These are phyloP conservation scores for Herpetomonas muscarum DNA, from an alignment of 208 protist species.

Conservation along the genomic window DNA sequence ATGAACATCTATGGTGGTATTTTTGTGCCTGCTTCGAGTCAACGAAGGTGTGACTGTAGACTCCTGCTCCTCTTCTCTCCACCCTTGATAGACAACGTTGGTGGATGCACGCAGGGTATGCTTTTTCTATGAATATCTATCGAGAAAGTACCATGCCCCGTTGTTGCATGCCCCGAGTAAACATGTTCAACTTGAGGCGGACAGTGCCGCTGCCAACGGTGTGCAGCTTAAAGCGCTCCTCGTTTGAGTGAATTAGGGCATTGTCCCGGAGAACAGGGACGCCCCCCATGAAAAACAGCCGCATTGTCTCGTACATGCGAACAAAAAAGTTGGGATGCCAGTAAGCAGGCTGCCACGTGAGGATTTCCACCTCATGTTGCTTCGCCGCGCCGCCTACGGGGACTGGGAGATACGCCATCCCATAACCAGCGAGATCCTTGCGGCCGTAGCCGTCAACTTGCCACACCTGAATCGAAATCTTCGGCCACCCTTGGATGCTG, in stretches of 20 bases:
- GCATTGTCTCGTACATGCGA: slow-evolving; percentile 55
- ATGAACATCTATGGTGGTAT: no score
- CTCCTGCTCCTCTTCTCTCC: no score
- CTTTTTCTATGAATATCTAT: no score
- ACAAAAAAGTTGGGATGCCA: slow-evolving; percentile 69
- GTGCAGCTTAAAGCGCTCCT: slow-evolving; percentile 80
- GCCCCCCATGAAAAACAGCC: slow-evolving; percentile 68
- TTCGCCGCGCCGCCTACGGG: slow-evolving; percentile 17
- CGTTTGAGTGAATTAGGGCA: slow-evolving; percentile 70
- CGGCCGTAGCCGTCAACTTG: slow-evolving; percentile 78
- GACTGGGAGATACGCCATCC: slow-evolving; percentile 76
- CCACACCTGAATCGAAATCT: slow-evolving; percentile 88
- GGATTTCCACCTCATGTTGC: slow-evolving; percentile 64
- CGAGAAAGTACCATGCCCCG: slow-evolving; percentile 24
- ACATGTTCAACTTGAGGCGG: slow-evolving; percentile 55
- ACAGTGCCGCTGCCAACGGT: slow-evolving; percentile 78
- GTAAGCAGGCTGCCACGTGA: slow-evolving; percentile 72
- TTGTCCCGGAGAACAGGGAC: slow-evolving; percentile 82
- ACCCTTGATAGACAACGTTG: no score
- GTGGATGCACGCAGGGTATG: background rate
- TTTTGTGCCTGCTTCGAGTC: no score
- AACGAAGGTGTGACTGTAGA: no score
- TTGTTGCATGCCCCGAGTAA: slow-evolving; percentile 67
- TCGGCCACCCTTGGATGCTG: slow-evolving; percentile 84
- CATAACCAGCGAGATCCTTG: slow-evolving; percentile 86